Conservation (phyloP, 306 rosid genomes). For the Aeschynomene evenia region DNA sequence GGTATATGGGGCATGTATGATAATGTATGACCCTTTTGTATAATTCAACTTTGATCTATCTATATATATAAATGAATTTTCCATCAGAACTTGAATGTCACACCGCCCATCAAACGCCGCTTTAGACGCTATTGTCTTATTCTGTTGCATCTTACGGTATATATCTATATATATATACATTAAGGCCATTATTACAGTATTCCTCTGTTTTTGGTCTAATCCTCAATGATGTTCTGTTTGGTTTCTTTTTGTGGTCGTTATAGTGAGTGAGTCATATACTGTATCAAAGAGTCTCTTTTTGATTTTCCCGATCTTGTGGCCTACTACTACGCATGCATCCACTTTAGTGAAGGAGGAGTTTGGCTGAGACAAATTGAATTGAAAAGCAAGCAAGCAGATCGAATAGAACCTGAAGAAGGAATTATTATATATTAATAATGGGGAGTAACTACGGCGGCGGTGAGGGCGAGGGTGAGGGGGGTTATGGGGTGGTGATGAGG, state of each 20-base stretch:
- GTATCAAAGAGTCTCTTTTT: background rate
- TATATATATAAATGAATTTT: too few relatives aligned
- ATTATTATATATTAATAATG: background rate
- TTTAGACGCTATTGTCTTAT: conserved; percentile 26
- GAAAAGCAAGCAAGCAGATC: conserved; percentile 13
- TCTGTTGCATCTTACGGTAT: conserved; percentile 25
- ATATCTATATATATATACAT: too few relatives aligned
- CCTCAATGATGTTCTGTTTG: conserved; percentile 16
- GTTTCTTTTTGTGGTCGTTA: background rate
- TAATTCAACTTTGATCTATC: background rate
- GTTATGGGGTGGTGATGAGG: conserved; percentile 74
- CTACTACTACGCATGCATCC: too few relatives aligned
- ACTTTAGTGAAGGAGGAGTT: conserved; percentile 20
- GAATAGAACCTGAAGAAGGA: conserved; percentile 4
- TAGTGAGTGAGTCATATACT: background rate
- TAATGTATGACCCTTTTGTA: background rate
- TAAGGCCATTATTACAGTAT: background rate
- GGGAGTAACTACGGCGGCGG: background rate
- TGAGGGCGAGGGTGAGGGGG: background rate
- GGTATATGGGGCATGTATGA: background rate
- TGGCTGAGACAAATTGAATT: conserved; percentile 23
- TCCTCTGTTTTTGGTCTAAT: conserved; percentile 20
- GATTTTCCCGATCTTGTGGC: background rate
- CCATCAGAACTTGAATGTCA: too few relatives aligned
- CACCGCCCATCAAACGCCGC: conserved; percentile 22